These are phyloP conservation scores for Glutinoglossum americanum DNA, from an alignment of 495 filamentous ascomycete genomes.

Conservation along the genomic window DNA sequence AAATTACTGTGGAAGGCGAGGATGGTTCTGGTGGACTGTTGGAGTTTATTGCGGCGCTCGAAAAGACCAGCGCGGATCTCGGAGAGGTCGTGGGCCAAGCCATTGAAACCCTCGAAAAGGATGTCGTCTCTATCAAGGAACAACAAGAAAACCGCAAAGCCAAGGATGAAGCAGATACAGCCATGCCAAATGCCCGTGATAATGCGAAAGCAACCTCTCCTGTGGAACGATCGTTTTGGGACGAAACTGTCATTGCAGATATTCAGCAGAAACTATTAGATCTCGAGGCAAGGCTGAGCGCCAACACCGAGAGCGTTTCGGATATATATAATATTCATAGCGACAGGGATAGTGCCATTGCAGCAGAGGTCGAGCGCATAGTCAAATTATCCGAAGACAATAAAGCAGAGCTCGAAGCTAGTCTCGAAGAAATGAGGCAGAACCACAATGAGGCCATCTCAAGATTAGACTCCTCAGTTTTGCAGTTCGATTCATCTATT, in stretches of 20 bases:
- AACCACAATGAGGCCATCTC: not conserved
- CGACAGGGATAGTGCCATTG: not conserved
- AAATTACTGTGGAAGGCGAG: not conserved
- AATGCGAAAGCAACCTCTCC: too few relatives aligned
- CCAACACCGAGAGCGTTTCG: not conserved
- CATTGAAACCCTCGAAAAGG: not conserved
- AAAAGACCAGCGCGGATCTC: not conserved
- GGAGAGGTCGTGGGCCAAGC: not conserved
- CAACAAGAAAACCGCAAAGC: not conserved
- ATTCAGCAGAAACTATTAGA: not conserved
- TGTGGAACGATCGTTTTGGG: too few relatives aligned
- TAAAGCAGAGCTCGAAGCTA: not conserved
- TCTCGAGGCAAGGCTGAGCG: not conserved
- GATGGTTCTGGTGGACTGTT: not conserved
- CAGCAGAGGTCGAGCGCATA: not conserved
- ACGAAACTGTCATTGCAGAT: not conserved
- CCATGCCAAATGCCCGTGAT: not conserved
- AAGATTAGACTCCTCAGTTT: not conserved
- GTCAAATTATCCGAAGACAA: not conserved
- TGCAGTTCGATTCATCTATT: not conserved
- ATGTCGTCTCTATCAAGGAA: not conserved
- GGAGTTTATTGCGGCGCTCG: not conserved
- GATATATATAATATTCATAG: not conserved
- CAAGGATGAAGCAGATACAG: not conserved
- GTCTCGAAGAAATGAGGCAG: not conserved